These are phyloP conservation scores for Auricularia cornea DNA, from an alignment of 768 basidiomycete species.

Conservation along the genomic window DNA sequence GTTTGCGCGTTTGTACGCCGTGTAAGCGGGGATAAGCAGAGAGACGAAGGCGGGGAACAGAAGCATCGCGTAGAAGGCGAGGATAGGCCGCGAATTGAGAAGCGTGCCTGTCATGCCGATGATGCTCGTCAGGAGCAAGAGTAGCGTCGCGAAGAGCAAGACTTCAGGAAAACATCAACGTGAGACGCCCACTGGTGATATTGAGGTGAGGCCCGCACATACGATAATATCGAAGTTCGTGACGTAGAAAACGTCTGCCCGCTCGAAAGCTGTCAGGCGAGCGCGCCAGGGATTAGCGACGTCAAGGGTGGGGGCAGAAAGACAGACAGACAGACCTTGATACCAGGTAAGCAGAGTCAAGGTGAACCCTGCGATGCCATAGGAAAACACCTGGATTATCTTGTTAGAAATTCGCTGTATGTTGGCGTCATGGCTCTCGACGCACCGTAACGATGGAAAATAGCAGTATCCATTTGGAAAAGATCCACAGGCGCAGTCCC, in stretches of 20 bases:
- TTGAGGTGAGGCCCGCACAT: slow-evolving; percentile 15
- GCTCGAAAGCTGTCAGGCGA: slow-evolving; percentile 45
- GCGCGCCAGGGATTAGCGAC: no score
- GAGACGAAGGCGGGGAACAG: slow-evolving; percentile 57
- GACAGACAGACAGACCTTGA: slow-evolving; percentile 14
- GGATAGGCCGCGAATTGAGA: slow-evolving; percentile 58
- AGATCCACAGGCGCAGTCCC: slow-evolving; percentile 43
- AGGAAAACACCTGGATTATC: slow-evolving; percentile 32
- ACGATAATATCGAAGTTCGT: slow-evolving; percentile 36
- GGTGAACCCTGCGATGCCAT: slow-evolving; percentile 42
- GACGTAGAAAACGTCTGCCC: slow-evolving; percentile 55
- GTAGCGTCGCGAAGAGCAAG: slow-evolving; percentile 43
- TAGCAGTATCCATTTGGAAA: slow-evolving; percentile 54
- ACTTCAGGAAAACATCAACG: slow-evolving; percentile 39
- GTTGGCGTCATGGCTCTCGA: no score
- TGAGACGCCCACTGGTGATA: slow-evolving; percentile 2
- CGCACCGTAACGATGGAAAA: slow-evolving; percentile 31
- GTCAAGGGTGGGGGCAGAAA: neutral
- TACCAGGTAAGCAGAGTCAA: slow-evolving; percentile 52
- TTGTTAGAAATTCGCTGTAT: no score
- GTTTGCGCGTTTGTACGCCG: slow-evolving; percentile 50
- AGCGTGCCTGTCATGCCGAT: slow-evolving; percentile 53
- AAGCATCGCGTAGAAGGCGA: slow-evolving; percentile 58
- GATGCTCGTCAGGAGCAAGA: slow-evolving; percentile 45
- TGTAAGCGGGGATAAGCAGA: slow-evolving; percentile 53